Percentiles rank a stretch among this genome's conserved stretches.
These are phyloP conservation scores for Oxyria digyna DNA, from an alignment of 148 eudicot species.

Conservation along the genomic window DNA sequence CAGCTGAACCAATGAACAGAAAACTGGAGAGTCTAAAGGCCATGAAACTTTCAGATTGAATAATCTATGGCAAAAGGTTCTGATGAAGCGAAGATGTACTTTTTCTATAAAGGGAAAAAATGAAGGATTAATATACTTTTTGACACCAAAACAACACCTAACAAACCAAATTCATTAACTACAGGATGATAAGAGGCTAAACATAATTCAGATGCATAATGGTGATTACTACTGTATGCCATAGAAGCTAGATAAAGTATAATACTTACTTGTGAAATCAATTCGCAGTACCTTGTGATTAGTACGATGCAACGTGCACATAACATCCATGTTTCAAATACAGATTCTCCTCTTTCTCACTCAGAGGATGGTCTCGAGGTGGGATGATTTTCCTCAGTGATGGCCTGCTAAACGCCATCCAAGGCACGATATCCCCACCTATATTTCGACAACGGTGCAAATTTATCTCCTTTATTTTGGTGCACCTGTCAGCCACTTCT, in stretches of 20 bases:
- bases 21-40: neutral
- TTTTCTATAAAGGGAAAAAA: neutral
- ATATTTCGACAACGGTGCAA: constrained; percentile 1
- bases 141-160: neutral
- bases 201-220: neutral
- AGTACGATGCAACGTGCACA: neutral
- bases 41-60: neutral
- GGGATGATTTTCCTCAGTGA: constrained; percentile 1
- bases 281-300: neutral
- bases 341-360: neutral
- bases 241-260: neutral
- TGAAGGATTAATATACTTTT: neutral
- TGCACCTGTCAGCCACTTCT: constrained; percentile 5
- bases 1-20: neutral
- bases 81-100: neutral
- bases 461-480: constrained; percentile 4
- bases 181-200: neutral
- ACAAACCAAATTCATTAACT: neutral
- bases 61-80: neutral
- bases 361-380: neutral
- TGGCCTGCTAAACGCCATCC: constrained; percentile 1
- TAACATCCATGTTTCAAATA: constrained; percentile 8
- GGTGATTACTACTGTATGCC: neutral
- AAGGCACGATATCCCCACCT: neutral
- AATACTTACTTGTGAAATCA: neutral